Evolutionary conservation across 495 filamentous ascomycete species (phyloP).

Genomic region (Entonaema liquescens): DNA sequence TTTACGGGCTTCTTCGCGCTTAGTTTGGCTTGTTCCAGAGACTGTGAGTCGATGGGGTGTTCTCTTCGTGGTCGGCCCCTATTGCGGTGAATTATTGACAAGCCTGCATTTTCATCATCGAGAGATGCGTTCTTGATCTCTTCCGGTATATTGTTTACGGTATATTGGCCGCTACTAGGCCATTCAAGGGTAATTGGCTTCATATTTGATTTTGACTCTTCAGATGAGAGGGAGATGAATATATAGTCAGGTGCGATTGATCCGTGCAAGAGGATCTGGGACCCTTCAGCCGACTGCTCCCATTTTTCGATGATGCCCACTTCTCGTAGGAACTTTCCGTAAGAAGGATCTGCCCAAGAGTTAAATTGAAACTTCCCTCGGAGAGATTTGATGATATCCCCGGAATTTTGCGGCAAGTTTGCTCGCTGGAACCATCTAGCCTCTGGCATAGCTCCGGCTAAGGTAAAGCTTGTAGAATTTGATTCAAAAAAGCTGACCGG

Average conservation of each 20-base stretch:
- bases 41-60: background rate
- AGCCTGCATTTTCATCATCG: constrained; percentile 33
- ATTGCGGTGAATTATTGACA: constrained; percentile 10
- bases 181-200: constrained; percentile 45
- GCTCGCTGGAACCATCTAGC: constrained; percentile 42
- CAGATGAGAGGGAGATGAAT: constrained; percentile 49
- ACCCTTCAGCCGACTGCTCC: constrained; percentile 51
- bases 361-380: constrained; percentile 31
- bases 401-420: constrained; percentile 47
- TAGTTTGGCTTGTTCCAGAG: background rate
- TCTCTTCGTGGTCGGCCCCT: constrained; percentile 15
- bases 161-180: constrained; percentile 48
- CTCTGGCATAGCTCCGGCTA: constrained; percentile 47
- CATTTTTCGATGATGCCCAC: constrained; percentile 51
- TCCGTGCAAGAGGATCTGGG: constrained; percentile 36
- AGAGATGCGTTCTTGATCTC: constrained; percentile 44
- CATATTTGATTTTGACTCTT: constrained; percentile 28
- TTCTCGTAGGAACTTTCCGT: constrained; percentile 48
- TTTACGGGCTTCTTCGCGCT: constrained; percentile 5
- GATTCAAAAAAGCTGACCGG: constrained; percentile 42
- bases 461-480: constrained; percentile 43
- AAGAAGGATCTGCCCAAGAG: constrained; percentile 49
- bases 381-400: constrained; percentile 45
- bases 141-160: constrained; percentile 55
- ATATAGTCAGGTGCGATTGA: constrained; percentile 43